These are phyloP conservation scores for Claviceps pazoutovae DNA, from an alignment of 2,329 filamentous ascomycete genomes.

Conservation along the genomic window DNA sequence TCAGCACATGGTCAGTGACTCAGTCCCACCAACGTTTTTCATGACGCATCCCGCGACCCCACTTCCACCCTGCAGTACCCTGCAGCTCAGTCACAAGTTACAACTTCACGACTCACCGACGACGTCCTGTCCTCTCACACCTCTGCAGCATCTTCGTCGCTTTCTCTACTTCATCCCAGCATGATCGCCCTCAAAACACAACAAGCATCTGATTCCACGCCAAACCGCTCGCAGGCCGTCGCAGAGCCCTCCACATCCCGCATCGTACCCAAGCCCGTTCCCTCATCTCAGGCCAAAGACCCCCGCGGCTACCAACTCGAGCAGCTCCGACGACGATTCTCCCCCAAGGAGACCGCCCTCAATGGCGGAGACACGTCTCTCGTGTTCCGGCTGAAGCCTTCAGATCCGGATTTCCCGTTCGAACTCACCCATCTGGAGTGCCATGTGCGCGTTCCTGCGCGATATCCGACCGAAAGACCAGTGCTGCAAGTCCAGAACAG, in stretches of 20 bases:
- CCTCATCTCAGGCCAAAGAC: constrained; percentile 49
- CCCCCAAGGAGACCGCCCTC: constrained; percentile 28
- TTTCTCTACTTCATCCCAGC: neutral
- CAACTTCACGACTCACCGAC: no score
- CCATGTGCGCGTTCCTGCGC: constrained; percentile 47
- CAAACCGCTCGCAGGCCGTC: constrained; percentile 32
- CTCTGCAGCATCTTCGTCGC: neutral
- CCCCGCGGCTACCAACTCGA: constrained; percentile 61
- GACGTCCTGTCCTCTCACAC: no score
- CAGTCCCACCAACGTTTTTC: no score
- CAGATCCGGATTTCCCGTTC: constrained; percentile 75
- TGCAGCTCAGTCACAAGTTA: no score
- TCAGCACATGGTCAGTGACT: no score
- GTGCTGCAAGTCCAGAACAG: constrained; percentile 51
- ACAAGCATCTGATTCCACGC: constrained; percentile 15
- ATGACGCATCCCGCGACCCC: no score
- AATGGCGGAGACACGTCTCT: constrained; percentile 40
- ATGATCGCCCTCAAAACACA: constrained; percentile 26
- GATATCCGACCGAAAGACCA: constrained; percentile 47
- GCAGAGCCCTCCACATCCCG: constrained; percentile 28
- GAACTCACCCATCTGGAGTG: constrained; percentile 58
- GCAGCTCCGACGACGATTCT: constrained; percentile 57
- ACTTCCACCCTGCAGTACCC: no score
- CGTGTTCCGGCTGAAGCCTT: constrained; percentile 52
- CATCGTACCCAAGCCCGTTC: constrained; percentile 50